These are phyloP conservation scores for Withania somnifera DNA, from an alignment of 305 asterid species.

Conservation along the genomic window DNA sequence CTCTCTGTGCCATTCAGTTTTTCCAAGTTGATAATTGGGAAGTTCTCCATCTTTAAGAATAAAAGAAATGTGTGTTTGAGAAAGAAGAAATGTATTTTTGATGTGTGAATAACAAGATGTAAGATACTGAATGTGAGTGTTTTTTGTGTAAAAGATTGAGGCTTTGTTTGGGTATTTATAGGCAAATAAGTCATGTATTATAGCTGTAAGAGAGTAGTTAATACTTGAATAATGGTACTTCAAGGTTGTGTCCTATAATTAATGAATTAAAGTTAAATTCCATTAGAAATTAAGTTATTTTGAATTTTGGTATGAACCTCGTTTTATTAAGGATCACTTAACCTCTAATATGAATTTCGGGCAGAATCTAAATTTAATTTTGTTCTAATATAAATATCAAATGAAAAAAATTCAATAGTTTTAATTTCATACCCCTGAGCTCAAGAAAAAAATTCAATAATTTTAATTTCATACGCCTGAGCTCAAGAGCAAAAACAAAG, in stretches of 20 bases:
- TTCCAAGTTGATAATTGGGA: constrained; percentile 81
- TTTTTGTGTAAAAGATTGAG: neutral
- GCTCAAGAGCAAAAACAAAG: too few species aligned
- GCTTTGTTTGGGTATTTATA: neutral
- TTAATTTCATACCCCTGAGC: too few species aligned
- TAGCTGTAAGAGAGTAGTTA: neutral
- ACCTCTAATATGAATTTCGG: too few species aligned
- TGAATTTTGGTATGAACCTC: neutral
- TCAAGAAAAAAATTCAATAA: neutral
- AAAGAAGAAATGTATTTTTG: neutral
- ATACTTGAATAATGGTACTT: neutral
- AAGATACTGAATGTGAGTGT: neutral
- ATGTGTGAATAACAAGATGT: neutral
- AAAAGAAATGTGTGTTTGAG: neutral
- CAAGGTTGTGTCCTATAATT: neutral
- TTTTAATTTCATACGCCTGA: neutral
- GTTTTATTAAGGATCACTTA: too few species aligned
- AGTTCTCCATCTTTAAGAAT: constrained; percentile 38
- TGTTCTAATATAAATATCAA: neutral
- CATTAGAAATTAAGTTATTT: neutral
- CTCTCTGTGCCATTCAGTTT: constrained; percentile 66
- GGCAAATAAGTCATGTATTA: neutral
- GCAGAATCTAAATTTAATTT: too few species aligned
- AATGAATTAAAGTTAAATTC: neutral
- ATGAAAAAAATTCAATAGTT: too few species aligned